Base-by-base conservation (phyloP, 2,329 filamentous ascomycete genomes). In the Arthrobotrys entomopaga region DNA sequence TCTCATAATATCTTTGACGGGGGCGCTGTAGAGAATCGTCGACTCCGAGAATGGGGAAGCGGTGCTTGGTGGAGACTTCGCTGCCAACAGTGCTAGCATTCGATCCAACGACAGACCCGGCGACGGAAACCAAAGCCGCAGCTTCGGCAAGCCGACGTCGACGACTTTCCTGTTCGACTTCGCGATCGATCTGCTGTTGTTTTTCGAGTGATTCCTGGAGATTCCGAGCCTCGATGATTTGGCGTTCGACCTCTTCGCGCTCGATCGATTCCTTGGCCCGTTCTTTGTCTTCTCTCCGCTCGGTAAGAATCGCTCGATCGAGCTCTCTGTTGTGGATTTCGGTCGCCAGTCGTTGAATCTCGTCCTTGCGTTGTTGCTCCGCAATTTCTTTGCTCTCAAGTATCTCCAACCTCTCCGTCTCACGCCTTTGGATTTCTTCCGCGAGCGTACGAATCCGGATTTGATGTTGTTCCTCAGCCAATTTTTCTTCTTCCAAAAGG, bases 261-360 rank as follows among this genome's bases (percentile, higher is more conserved):
- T 57, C 57, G 8, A 74, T 66, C 5, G 70, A 74, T 52, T 74
- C 70, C 19, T 74, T 67, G 8, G 60, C 16, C 3, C 70, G 70
- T n/a, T 67, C 22, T 19, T 64, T 74, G 38, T 74, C 70, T 34
- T 74, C 70, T 59, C 53, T 58, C 29, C 70, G 63, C 22, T 74
- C 70, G 3, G 40, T 57, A 48, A 74, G 70, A 40, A 74, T 74
- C 2, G 70, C 57, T 26, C 54, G 70, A 50, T 74, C 63, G 29
- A 74, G 63, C 26, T 74, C 70, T 54, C 63, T 29, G 5, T 74
- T 67, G 34, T 74, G 70, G 16, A 74, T 66, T 40, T 74, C 70
- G 1, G 34, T 15, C 8, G 70, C 70, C 24, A 74, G 46, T 2
- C 63, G 57, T 24, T 63, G 63, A 20, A 74, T 67, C 19, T 74